These are phyloP conservation scores for Myxozyma vanderwaltii DNA, from an alignment of 805 yeast species.

Conservation along the genomic window DNA sequence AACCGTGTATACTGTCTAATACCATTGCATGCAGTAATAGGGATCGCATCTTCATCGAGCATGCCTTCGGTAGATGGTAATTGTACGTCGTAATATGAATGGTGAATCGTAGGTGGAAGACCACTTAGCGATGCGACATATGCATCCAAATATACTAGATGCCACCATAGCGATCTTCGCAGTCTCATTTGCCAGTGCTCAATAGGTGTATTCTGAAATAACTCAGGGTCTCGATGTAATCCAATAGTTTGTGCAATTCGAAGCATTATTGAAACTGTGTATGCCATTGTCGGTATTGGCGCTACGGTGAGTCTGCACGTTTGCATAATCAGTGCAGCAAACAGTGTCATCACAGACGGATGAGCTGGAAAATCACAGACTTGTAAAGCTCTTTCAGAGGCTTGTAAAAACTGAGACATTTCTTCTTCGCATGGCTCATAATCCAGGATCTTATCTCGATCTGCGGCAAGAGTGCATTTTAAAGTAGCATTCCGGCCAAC, in stretches of 20 bases:
- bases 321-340: slow-evolving; percentile 2
- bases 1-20: background rate
- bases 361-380: slow-evolving; percentile 1
- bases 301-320: background rate
- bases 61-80: background rate
- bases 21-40: background rate
- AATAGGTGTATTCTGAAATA: background rate
- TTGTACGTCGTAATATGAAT: slow-evolving; percentile 1
- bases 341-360: slow-evolving; percentile 2
- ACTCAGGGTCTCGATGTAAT: slow-evolving; percentile 7
- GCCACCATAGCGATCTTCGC: slow-evolving; percentile 8
- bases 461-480: background rate
- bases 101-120: slow-evolving; percentile 8
- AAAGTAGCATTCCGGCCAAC: slow-evolving; percentile 3
- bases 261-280: slow-evolving; percentile 9
- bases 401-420: background rate
- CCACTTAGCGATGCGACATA: background rate
- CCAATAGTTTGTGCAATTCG: slow-evolving; percentile 15
- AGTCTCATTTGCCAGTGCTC: slow-evolving; percentile 5
- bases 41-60: slow-evolving; percentile 14
- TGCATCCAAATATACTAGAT: background rate
- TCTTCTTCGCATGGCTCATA: slow-evolving; percentile 1
- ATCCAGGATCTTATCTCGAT: slow-evolving; percentile 1
- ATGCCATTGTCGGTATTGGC: background rate
- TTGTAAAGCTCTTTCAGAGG: background rate